Percentiles rank a stretch among this genome's conserved stretches.
Conservation (phyloP, 345 rosid species). For the Bruguiera parviflora region DNA sequence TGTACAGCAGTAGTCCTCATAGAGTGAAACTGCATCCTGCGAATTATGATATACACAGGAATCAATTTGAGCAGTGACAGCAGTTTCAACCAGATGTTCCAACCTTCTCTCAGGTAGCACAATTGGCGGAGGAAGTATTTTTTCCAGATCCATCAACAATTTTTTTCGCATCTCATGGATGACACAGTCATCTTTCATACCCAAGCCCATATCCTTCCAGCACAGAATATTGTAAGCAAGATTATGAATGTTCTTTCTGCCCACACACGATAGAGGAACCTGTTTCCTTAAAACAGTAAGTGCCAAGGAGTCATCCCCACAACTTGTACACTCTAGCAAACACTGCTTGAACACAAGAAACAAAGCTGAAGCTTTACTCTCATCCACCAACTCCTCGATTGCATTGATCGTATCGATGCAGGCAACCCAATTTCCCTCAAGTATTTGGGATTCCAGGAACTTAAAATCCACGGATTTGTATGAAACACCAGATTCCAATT, state of each 20-base stretch:
- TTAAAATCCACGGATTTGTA: conserved; percentile 46
- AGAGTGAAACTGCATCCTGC: conserved; percentile 52
- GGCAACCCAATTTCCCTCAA: conserved; percentile 63
- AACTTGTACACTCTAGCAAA: conserved; percentile 53
- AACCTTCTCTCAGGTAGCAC: conserved; percentile 59
- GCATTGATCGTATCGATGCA: conserved; percentile 45
- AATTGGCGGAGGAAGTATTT: conserved; percentile 57
- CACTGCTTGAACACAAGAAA: conserved; percentile 66
- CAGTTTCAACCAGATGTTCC: conserved; percentile 69
- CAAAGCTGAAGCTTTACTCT: conserved; percentile 48
- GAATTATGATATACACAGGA: conserved; percentile 70
- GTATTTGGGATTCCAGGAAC: conserved; percentile 55
- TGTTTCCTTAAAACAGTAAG: conserved; percentile 49
- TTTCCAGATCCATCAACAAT: conserved; percentile 53
- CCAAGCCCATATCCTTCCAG: conserved; percentile 41
- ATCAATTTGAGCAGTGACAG: conserved; percentile 57
- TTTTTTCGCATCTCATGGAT: conserved; percentile 43
- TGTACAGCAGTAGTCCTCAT: conserved; percentile 65
- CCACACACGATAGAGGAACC: conserved; percentile 45
- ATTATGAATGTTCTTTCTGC: conserved; percentile 51
- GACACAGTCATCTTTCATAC: conserved; percentile 30
- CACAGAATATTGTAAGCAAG: conserved; percentile 55
- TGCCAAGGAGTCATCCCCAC: conserved; percentile 58
- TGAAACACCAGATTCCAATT: conserved; percentile 55
- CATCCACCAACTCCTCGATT: conserved; percentile 41